Evolutionary conservation across 169 alveolate genomes (phyloP).

Genomic region (Eimeria tenella): DNA sequence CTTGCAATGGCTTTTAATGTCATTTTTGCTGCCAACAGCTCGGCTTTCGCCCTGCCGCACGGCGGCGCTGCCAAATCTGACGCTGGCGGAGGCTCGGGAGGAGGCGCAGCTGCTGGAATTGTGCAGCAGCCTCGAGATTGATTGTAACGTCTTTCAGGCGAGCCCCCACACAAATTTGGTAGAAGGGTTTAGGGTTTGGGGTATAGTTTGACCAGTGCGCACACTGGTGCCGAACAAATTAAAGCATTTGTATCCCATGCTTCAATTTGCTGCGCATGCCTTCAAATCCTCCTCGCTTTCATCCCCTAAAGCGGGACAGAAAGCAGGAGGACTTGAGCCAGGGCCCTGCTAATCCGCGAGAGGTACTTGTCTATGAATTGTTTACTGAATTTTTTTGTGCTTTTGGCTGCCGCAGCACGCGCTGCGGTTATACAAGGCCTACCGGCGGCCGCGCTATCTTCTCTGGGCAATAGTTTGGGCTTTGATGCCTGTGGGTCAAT

Average conservation of each 20-base stretch:
- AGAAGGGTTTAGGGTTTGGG: neutral
- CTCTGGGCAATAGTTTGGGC: neutral
- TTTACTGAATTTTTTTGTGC: neutral
- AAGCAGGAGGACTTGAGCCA: no score
- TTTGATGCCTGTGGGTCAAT: neutral
- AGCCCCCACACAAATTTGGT: neutral
- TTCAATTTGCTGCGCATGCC: no score
- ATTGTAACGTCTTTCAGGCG: neutral
- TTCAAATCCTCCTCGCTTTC: no score
- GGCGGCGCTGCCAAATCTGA: neutral
- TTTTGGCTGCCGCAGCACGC: neutral
- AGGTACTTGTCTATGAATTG: neutral
- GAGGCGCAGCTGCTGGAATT: neutral
- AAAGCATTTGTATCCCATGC: no score
- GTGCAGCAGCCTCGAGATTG: neutral
- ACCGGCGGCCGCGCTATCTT: neutral
- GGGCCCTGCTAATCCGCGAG: no score
- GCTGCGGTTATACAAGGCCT: neutral
- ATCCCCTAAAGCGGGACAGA: no score
- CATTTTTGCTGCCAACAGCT: neutral
- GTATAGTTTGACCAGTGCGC: no score
- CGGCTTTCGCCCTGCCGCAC: conserved; percentile 22
- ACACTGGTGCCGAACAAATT: no score
- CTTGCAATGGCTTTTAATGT: no score
- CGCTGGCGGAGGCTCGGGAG: conserved; percentile 6